Evolutionary conservation across 768 basidiomycete genomes (phyloP).

Genomic region (Rhodosporidiobolus odoratus): DNA sequence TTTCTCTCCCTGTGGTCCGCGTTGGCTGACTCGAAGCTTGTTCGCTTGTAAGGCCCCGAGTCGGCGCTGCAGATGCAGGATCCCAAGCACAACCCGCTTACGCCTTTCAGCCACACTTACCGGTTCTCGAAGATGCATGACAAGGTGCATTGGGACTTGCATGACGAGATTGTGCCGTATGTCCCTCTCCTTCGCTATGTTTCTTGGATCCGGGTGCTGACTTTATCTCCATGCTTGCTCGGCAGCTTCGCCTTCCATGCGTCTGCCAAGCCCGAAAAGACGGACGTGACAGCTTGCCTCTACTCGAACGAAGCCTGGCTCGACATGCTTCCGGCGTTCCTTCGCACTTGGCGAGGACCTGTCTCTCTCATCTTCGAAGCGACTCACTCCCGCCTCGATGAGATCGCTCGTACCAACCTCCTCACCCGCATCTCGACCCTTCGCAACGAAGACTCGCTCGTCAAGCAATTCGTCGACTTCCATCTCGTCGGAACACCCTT

Average conservation of each 20-base stretch:
- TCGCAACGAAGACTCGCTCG: constrained; percentile 31
- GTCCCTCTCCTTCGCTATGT: background rate
- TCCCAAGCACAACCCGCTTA: constrained; percentile 36
- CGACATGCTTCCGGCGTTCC: constrained; percentile 36
- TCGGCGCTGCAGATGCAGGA: background rate
- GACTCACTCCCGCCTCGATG: constrained; percentile 34
- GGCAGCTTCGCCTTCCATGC: constrained; percentile 40
- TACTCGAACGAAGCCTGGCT: constrained; percentile 44
- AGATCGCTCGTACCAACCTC: constrained; percentile 12
- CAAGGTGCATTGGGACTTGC: constrained; percentile 37
- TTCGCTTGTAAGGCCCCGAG: background rate
- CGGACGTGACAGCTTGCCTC: constrained; percentile 41
- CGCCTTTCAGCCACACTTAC: constrained; percentile 39
- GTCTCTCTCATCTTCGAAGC: constrained; percentile 41
- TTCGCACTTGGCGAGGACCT: constrained; percentile 39
- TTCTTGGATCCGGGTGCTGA: background rate
- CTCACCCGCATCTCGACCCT: constrained; percentile 27
- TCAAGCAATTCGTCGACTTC: constrained; percentile 39
- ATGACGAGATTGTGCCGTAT: constrained; percentile 41
- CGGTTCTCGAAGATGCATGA: constrained; percentile 44
- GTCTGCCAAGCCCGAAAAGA: background rate
- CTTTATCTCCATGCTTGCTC: background rate
- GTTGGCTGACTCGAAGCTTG: background rate
- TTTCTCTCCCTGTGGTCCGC: background rate
- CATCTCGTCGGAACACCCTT: constrained; percentile 39